These are phyloP conservation scores for Melaleuca quinquenervia DNA, from an alignment of 345 rosid species.

Conservation along the genomic window DNA sequence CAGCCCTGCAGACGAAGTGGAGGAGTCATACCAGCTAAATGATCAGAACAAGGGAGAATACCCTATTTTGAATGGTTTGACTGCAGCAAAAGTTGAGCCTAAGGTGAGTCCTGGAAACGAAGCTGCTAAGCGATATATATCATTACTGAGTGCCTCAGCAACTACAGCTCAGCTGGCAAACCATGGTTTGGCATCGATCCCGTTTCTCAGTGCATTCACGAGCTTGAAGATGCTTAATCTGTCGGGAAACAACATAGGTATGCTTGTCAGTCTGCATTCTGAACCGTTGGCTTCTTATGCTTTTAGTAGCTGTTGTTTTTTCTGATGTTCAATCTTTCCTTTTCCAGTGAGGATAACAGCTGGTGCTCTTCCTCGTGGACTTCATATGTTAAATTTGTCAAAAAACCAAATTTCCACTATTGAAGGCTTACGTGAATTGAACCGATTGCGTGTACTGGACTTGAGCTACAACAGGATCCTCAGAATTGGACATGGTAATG, in stretches of 20 bases:
- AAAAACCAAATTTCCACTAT: constrained; percentile 73
- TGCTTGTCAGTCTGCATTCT: constrained; percentile 1
- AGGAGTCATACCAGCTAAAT: constrained; percentile 19
- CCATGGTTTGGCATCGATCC: constrained; percentile 63
- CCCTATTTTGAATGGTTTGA: constrained; percentile 10
- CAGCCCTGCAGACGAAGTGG: constrained; percentile 38
- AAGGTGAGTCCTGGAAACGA: constrained; percentile 58
- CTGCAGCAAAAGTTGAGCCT: constrained; percentile 35
- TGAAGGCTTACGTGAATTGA: constrained; percentile 88
- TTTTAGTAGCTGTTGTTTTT: not conserved
- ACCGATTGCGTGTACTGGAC: constrained; percentile 84
- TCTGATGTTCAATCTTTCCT: not conserved
- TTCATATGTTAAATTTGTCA: constrained; percentile 68
- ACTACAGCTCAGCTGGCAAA: constrained; percentile 70
- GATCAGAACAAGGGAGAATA: constrained; percentile 25
- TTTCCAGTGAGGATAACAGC: constrained; percentile 64
- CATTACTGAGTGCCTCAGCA: constrained; percentile 56
- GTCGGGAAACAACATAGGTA: constrained; percentile 85
- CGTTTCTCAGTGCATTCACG: constrained; percentile 66
- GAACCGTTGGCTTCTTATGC: not conserved
- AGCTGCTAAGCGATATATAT: constrained; percentile 67
- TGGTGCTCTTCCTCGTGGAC: constrained; percentile 93
- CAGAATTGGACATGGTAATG: constrained; percentile 85
- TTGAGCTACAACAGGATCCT: constrained; percentile 83
- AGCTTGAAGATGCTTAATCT: constrained; percentile 80